Evolutionary conservation across 768 basidiomycete genomes (phyloP).

Genomic region (Lepiota subincarnata): DNA sequence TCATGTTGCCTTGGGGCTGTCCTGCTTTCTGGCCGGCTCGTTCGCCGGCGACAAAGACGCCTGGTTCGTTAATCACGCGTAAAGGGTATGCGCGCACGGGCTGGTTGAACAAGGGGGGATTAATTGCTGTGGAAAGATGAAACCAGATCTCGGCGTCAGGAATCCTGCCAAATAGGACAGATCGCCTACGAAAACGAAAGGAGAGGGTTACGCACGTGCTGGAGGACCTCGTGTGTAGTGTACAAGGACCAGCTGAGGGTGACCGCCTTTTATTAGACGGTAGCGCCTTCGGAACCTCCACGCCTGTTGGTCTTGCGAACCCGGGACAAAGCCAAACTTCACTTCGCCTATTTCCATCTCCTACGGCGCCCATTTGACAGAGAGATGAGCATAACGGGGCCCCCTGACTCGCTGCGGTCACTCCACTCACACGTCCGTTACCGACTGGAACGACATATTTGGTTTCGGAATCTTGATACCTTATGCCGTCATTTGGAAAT

Average conservation of each 20-base stretch:
- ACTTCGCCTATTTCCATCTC: conserved; percentile 75
- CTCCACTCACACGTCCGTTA: conserved; percentile 45
- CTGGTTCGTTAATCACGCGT: conserved; percentile 58
- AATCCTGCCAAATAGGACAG: not conserved
- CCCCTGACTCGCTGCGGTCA: not conserved
- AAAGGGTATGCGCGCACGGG: conserved; percentile 73
- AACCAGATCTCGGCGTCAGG: conserved; percentile 6
- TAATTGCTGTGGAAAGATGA: conserved; percentile 42
- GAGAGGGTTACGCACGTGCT: conserved; percentile 45
- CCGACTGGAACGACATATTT: conserved; percentile 51
- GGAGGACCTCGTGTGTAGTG: conserved; percentile 69
- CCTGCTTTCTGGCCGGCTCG: conserved; percentile 64
- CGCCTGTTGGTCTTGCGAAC: conserved; percentile 53
- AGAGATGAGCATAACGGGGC: not conserved
- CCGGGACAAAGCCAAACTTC: conserved; percentile 76
- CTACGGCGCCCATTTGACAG: conserved; percentile 28
- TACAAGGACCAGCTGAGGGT: conserved; percentile 67
- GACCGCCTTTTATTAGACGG: conserved; percentile 69
- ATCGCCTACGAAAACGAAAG: conserved; percentile 5
- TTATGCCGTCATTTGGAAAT: conserved; percentile 74
- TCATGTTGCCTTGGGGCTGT: conserved; percentile 31
- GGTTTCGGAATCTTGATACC: conserved; percentile 70
- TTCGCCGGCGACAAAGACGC: conserved; percentile 69
- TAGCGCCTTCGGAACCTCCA: conserved; percentile 69
- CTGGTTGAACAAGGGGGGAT: conserved; percentile 51